phyloP scores from a whole-genome alignment of 306 rosid species.

The Glycine tomentella region DNA sequence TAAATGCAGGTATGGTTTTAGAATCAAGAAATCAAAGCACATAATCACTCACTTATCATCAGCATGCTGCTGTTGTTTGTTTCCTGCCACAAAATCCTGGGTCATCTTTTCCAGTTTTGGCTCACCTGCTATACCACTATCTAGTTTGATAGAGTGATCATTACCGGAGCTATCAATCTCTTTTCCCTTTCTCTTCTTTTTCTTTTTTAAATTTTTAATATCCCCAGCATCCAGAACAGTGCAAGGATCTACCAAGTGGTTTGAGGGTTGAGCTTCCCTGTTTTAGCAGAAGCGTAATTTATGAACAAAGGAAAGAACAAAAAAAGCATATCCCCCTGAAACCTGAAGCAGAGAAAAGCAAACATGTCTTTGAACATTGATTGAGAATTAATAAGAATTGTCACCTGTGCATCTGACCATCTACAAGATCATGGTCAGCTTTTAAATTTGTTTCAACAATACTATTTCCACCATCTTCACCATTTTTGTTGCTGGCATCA shows the following conservation, averaged over 20 bases:
- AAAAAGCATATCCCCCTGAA: background rate
- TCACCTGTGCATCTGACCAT: constrained; percentile 55
- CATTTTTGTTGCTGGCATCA: constrained; percentile 50
- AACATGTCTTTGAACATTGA: constrained; percentile 10
- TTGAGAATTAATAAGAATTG: constrained; percentile 14
- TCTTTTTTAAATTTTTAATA: constrained; percentile 45
- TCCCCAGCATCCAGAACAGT: constrained; percentile 36
- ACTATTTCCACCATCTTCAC: constrained; percentile 47
- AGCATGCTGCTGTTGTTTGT: constrained; percentile 41
- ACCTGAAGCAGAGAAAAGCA: constrained; percentile 26
- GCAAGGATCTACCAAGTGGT: constrained; percentile 37
- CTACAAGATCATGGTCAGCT: constrained; percentile 44
- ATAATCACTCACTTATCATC: constrained; percentile 52
- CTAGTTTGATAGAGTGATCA: constrained; percentile 36
- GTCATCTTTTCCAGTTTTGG: constrained; percentile 37
- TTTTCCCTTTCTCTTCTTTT: constrained; percentile 45
- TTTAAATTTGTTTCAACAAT: constrained; percentile 38
- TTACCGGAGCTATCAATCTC: constrained; percentile 42
- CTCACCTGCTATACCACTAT: constrained; percentile 22
- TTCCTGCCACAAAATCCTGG: constrained; percentile 39
- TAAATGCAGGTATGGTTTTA: background rate
- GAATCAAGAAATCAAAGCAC: constrained; percentile 33
- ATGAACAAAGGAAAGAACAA: constrained; percentile 31
- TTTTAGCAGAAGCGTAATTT: constrained; percentile 36
- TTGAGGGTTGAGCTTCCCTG: constrained; percentile 43